Conservation (phyloP, 768 basidiomycete species). For the Agaricus subrufescens region DNA sequence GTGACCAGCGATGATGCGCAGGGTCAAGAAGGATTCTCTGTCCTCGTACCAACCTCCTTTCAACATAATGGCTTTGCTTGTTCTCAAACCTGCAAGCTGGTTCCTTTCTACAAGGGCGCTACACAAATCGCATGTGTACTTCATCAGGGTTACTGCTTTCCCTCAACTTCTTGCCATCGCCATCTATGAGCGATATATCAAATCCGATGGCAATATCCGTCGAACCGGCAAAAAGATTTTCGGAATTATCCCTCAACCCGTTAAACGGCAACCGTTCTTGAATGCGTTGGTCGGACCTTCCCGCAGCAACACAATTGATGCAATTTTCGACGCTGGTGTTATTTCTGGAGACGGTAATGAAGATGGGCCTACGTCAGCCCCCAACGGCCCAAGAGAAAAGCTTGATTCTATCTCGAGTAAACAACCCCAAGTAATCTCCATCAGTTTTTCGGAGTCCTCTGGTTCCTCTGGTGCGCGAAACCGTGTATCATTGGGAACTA, state of each 20-base stretch:
- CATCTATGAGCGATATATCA: conserved; percentile 72
- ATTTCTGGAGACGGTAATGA: conserved; percentile 46
- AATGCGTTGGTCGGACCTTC: conserved; percentile 72
- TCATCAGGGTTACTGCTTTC: conserved; percentile 81
- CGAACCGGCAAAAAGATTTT: conserved; percentile 53
- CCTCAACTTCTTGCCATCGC: conserved; percentile 75
- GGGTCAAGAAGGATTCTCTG: conserved; percentile 84
- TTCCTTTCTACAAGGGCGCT: conserved; percentile 69
- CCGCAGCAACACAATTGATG: conserved; percentile 64
- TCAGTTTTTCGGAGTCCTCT: not conserved
- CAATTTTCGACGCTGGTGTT: conserved; percentile 59
- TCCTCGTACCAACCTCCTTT: conserved; percentile 93
- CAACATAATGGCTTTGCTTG: conserved; percentile 73
- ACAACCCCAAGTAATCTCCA: not conserved
- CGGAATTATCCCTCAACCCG: conserved; percentile 60
- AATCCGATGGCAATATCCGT: conserved; percentile 43
- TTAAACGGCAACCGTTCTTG: conserved; percentile 70
- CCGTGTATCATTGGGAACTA: not conserved
- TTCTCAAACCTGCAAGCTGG: conserved; percentile 78
- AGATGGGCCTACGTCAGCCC: conserved; percentile 38
- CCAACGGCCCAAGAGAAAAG: conserved; percentile 32
- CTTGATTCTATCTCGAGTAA: conserved; percentile 11
- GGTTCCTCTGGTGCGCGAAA: conserved; percentile 10
- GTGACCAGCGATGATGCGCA: conserved; percentile 18
- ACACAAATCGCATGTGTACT: conserved; percentile 81